Percentiles rank a stretch among this genome's conserved stretches.
These are phyloP conservation scores for Fraxinus floribunda DNA, from an alignment of 305 asterid genomes.

Conservation along the genomic window DNA sequence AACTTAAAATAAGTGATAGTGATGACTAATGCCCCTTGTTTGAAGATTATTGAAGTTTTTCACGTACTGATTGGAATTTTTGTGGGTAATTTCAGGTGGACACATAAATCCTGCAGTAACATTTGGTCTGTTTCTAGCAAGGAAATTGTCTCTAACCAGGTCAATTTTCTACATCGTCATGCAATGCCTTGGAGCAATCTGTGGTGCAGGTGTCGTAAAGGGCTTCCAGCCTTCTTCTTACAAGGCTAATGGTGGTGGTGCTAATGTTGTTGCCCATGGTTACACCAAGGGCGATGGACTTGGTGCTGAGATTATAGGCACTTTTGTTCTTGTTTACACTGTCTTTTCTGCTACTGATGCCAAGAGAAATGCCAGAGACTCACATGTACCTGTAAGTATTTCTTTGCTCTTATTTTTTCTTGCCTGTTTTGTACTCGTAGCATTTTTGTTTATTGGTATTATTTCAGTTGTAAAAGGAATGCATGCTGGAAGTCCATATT, in stretches of 20 bases:
- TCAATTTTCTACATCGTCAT: conserved; percentile 62
- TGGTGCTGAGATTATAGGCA: conserved; percentile 73
- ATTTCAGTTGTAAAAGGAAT: neutral
- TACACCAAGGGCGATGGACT: conserved; percentile 72
- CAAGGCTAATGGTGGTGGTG: conserved; percentile 56
- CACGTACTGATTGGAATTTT: neutral
- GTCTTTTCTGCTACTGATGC: conserved; percentile 83
- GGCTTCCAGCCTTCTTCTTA: conserved; percentile 62
- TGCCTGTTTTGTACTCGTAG: neutral
- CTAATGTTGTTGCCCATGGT: conserved; percentile 54
- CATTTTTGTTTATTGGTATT: neutral
- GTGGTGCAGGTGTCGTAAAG: conserved; percentile 77
- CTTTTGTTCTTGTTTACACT: conserved; percentile 69
- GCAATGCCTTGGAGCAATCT: conserved; percentile 76
- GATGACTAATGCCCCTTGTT: no score
- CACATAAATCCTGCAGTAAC: conserved; percentile 80
- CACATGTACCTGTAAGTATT: conserved; percentile 69
- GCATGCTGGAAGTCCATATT: no score
- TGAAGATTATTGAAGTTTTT: neutral
- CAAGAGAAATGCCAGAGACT: conserved; percentile 77
- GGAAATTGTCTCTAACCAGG: conserved; percentile 63
- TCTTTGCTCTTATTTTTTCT: neutral
- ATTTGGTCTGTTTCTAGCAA: conserved; percentile 68
- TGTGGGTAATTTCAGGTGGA: conserved; percentile 46
- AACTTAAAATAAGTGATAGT: neutral